A percentile compares a stretch with the other conserved stretches of the same genome.
Conservation (phyloP, 768 basidiomycete species). For the Fistulinella prunicolor region DNA sequence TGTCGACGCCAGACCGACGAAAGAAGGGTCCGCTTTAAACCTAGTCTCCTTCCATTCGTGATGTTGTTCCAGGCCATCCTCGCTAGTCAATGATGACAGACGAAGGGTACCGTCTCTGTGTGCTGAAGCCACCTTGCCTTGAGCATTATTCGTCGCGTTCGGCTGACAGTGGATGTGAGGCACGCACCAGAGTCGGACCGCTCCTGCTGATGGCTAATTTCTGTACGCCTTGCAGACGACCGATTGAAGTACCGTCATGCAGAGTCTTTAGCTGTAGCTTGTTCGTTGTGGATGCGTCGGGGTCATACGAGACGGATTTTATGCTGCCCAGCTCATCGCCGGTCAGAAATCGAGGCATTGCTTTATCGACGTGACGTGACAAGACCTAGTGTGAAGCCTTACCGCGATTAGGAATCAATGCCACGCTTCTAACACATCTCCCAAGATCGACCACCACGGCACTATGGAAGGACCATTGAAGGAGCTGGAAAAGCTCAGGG, state of each 20-base stretch:
- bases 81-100: slow-evolving; percentile 42
- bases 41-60: slow-evolving; percentile 66
- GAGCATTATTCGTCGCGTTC: slow-evolving; percentile 25
- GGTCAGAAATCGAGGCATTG: slow-evolving; percentile 66
- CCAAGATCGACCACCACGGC: slow-evolving; percentile 2
- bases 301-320: slow-evolving; percentile 52
- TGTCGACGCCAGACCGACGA: slow-evolving; percentile 56
- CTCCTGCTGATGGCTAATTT: slow-evolving; percentile 34
- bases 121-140: slow-evolving; percentile 65
- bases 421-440: no score
- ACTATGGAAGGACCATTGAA: slow-evolving; percentile 73
- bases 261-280: slow-evolving; percentile 36
- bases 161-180: not conserved
- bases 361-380: slow-evolving; percentile 23
- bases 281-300: slow-evolving; percentile 29
- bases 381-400: slow-evolving; percentile 1
- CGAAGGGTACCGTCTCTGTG: slow-evolving; percentile 57
- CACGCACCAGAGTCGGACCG: slow-evolving; percentile 40
- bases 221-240: slow-evolving; percentile 39
- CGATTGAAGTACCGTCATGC: slow-evolving; percentile 31
- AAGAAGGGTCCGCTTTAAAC: slow-evolving; percentile 48
- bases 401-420: no score
- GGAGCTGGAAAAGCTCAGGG: slow-evolving; percentile 76
- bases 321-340: slow-evolving; percentile 81
- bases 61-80: slow-evolving; percentile 39